These are phyloP conservation scores for Erythrobasidium hasegawianum DNA, from an alignment of 1,284 basidiomycete species.

Conservation along the genomic window DNA sequence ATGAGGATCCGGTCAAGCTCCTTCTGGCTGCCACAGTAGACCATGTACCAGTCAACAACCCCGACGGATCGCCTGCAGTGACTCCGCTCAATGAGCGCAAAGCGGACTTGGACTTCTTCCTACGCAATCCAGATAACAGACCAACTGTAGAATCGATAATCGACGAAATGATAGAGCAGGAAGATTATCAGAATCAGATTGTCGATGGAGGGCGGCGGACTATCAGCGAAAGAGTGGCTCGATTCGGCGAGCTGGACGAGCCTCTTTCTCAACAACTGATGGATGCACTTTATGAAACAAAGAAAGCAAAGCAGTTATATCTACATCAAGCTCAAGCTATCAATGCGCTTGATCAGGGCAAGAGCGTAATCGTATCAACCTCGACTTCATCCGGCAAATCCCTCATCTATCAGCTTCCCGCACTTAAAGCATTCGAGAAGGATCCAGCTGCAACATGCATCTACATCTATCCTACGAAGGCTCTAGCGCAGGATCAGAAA, in stretches of 20 bases:
- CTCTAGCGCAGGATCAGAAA: constrained; percentile 83
- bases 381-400: constrained; percentile 89
- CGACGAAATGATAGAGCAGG: constrained; percentile 57
- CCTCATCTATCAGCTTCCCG: constrained; percentile 76
- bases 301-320: constrained; percentile 67
- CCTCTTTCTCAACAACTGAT: constrained; percentile 60
- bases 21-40: constrained; percentile 64
- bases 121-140: constrained; percentile 54
- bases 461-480: constrained; percentile 90
- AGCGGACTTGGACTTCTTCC: constrained; percentile 42
- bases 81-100: constrained; percentile 35
- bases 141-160: constrained; percentile 61
- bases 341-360: constrained; percentile 59
- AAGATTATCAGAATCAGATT: constrained; percentile 69
- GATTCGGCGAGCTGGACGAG: constrained; percentile 58
- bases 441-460: constrained; percentile 66
- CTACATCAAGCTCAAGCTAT: constrained; percentile 76
- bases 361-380: constrained; percentile 81
- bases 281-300: constrained; percentile 60
- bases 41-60: constrained; percentile 62
- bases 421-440: constrained; percentile 65
- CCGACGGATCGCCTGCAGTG: constrained; percentile 37
- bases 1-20: constrained; percentile 60
- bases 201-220: constrained; percentile 55
- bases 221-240: constrained; percentile 57